phyloP scores from a whole-genome alignment of 352 stramenopile genomes.

The Phytopythium vexans region DNA sequence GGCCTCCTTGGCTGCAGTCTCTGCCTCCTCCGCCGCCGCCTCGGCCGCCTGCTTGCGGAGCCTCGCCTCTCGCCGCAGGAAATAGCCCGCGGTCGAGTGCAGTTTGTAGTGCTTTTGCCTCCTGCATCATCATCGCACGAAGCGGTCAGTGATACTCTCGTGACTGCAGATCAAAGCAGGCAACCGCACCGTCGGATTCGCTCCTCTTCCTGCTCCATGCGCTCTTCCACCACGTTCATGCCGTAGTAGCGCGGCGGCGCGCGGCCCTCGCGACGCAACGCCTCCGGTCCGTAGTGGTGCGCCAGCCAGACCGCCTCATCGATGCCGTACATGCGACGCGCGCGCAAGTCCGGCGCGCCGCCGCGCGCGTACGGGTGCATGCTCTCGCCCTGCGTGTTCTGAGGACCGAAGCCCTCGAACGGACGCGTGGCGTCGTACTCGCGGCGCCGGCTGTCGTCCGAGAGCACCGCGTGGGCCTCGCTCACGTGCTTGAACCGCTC shows the following conservation, averaged over 20 bases:
- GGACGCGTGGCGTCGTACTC: slow-evolving; percentile 63
- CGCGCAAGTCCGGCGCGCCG: slow-evolving; percentile 19
- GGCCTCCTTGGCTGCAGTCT: slow-evolving; percentile 17
- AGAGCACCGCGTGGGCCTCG: slow-evolving; percentile 76
- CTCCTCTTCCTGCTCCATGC: slow-evolving; percentile 59
- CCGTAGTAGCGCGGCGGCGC: slow-evolving; percentile 63
- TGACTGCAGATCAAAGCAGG: not conserved
- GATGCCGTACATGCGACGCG: slow-evolving; percentile 61
- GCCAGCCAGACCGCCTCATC: slow-evolving; percentile 83
- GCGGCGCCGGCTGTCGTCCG: slow-evolving; percentile 50
- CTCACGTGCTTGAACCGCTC: slow-evolving; percentile 85
- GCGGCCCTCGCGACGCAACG: slow-evolving; percentile 29
- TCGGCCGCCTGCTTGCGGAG: slow-evolving; percentile 37
- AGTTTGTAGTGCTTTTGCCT: slow-evolving; percentile 76
- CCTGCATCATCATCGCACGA: slow-evolving; percentile 13
- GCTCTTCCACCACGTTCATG: slow-evolving; percentile 73
- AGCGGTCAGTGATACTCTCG: not conserved
- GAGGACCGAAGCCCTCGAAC: slow-evolving; percentile 34
- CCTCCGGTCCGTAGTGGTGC: slow-evolving; percentile 72
- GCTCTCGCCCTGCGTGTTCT: slow-evolving; percentile 32
- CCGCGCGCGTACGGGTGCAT: slow-evolving; percentile 59
- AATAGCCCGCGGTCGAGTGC: slow-evolving; percentile 58
- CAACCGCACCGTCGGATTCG: slow-evolving; percentile 43
- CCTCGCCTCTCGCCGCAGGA: slow-evolving; percentile 64
- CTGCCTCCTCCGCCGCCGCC: slow-evolving; percentile 42